phyloP scores from a whole-genome alignment of 2,329 filamentous ascomycete genomes.

The Epicoccum nigrum region DNA sequence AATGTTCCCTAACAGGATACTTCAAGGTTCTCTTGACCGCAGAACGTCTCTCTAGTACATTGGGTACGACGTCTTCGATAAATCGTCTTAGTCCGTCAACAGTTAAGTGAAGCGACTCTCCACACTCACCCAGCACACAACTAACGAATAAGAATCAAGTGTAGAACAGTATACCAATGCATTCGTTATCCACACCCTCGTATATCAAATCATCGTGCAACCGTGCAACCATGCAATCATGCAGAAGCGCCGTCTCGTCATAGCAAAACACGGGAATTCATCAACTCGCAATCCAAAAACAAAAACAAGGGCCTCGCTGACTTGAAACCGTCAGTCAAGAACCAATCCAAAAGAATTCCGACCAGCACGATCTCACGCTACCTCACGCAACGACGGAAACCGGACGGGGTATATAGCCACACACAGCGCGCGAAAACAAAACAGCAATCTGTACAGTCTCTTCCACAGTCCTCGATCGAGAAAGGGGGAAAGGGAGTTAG shows the following conservation, averaged over 20 bases:
- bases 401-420: slow-evolving; percentile 22
- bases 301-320: background rate
- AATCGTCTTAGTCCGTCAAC: too few relatives aligned
- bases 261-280: background rate
- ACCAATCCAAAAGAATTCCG: slow-evolving; percentile 6
- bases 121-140: background rate
- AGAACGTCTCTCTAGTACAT: too few relatives aligned
- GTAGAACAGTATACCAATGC: background rate
- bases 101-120: background rate
- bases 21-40: too few relatives aligned
- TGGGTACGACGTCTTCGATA: too few relatives aligned
- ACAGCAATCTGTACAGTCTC: slow-evolving; percentile 15
- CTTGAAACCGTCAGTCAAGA: background rate
- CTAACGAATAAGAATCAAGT: background rate
- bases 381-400: slow-evolving; percentile 18
- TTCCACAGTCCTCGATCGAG: background rate
- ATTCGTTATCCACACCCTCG: slow-evolving; percentile 4
- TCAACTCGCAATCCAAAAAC: slow-evolving; percentile 2
- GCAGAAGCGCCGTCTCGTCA: slow-evolving; percentile 11
- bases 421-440: slow-evolving; percentile 10
- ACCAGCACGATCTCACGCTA: slow-evolving; percentile 22
- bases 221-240: slow-evolving; percentile 9
- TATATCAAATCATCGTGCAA: background rate
- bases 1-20: too few relatives aligned
- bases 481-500: background rate